Evolutionary conservation across 2,329 filamentous ascomycete genomes (phyloP).

Genomic region (Fusarium sp.): DNA sequence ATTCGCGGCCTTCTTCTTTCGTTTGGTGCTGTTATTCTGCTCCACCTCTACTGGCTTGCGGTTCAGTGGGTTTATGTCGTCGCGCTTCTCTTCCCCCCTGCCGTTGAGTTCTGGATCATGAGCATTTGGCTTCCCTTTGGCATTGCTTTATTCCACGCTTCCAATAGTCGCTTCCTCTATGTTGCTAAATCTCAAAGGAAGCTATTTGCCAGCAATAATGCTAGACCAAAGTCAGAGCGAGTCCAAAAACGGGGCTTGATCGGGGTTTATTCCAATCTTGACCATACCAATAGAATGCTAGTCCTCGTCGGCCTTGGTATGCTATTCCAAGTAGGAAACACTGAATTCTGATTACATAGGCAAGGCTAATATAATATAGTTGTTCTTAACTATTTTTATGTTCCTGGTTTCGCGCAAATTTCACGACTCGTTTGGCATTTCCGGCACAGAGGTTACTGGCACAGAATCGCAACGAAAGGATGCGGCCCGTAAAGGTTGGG

Average conservation of each 20-base stretch:
- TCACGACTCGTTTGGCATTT: conserved; percentile 69
- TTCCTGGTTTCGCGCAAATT: conserved; percentile 73
- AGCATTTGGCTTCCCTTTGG: conserved; percentile 72
- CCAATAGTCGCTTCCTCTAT: conserved; percentile 70
- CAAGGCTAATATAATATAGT: neutral
- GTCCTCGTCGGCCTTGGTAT: conserved; percentile 66
- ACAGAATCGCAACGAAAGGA: neutral
- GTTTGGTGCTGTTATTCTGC: conserved; percentile 53
- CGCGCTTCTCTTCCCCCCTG: conserved; percentile 57
- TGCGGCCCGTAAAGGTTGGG: conserved; percentile 61
- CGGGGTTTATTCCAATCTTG: neutral
- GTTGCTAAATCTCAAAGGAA: conserved; percentile 64
- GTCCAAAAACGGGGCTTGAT: neutral
- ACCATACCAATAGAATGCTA: conserved; percentile 60
- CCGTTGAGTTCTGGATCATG: conserved; percentile 69
- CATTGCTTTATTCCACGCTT: conserved; percentile 74
- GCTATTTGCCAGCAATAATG: conserved; percentile 33
- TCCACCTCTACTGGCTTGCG: conserved; percentile 58
- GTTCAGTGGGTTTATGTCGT: conserved; percentile 55
- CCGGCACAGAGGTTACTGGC: conserved; percentile 62
- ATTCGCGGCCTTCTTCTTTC: conserved; percentile 57
- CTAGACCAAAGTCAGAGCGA: neutral
- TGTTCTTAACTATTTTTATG: conserved; percentile 68
- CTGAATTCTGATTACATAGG: neutral
- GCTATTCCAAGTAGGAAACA: conserved; percentile 63